Base-by-base conservation (phyloP, 1,284 basidiomycete species). In the Cutaneotrichosporon spelunceum region DNA sequence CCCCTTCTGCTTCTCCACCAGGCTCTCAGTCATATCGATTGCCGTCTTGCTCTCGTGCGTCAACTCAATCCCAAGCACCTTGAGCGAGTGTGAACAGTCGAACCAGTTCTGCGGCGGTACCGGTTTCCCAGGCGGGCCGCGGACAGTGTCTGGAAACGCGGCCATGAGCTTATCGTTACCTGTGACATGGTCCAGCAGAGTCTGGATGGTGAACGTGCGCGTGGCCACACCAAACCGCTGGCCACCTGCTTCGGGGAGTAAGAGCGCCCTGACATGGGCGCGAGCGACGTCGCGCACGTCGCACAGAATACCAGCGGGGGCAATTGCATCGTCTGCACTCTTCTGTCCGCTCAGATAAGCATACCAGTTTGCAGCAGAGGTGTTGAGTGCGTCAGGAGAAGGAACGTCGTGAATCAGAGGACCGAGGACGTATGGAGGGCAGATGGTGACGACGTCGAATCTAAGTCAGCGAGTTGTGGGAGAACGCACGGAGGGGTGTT, bases 401-500 rank as follows among this genome's bases (percentile, higher is more conserved):
- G 59, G 58, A 3, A 64, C 67, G 19, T 67, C 57, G 48, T 68
- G 68, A 24, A 68, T 70, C 55, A 70, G 67, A 11, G 68, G 68
- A 6, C 68, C 68, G 14, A 70, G 67, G 21, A 70, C 68, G 42
- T 64, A 68, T 1, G 68, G 68, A 1, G 68, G 68, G 60, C 67
- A 68, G 39, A 70, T 60, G n/a, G 68, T 68, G 9, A 50, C 66
- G 13, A 68, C 56, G 49, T 70, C 68, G 29, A 64, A n/a, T n/a
- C n/a, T n/a, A n/a, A n/a, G n/a, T n/a, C n/a, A n/a, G n/a, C n/a
- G n/a, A n/a, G n/a, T n/a, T n/a, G n/a, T n/a, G n/a, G n/a, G n/a
- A n/a, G n/a, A n/a, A n/a, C n/a, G n/a, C n/a, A 69, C 58, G 45
- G 24, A 3, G 66, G 64, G 24, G 74, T 70, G 57, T 74, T 64